Percentiles rank a stretch among this genome's conserved stretches.
Evolutionary conservation across 2,329 filamentous ascomycete genomes (phyloP).

Genomic region (Diaporthe sp.): DNA sequence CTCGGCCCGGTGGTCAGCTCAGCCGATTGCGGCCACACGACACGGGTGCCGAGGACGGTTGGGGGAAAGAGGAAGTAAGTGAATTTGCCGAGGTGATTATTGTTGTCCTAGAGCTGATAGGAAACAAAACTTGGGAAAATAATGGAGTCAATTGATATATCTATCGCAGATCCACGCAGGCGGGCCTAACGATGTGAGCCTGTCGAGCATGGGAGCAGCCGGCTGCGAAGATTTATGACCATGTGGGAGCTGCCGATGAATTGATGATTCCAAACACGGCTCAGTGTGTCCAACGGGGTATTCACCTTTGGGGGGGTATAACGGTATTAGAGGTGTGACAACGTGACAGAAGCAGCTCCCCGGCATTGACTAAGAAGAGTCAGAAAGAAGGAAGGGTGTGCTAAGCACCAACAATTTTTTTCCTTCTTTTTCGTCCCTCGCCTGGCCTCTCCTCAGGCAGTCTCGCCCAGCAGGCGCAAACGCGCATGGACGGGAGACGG

Average conservation of each 20-base stretch:
- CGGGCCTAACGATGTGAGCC: neutral
- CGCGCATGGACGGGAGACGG: conserved; percentile 18
- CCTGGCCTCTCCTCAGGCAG: neutral
- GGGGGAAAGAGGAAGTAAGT: neutral
- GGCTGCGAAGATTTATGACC: neutral
- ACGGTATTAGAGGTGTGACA: neutral
- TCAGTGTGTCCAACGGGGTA: neutral
- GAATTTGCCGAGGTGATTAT: neutral
- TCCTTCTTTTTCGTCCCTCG: neutral
- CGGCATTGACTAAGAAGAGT: neutral
- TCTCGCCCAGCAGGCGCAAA: neutral
- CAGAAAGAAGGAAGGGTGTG: neutral
- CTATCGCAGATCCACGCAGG: neutral
- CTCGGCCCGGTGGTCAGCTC: neutral
- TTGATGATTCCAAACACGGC: neutral
- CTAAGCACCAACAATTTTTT: neutral
- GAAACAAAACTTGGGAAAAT: neutral
- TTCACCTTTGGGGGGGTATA: neutral
- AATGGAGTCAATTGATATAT: neutral
- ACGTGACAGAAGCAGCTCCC: neutral
- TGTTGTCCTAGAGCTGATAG: neutral
- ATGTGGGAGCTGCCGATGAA: neutral
- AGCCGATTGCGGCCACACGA: neutral
- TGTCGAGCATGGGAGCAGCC: neutral
- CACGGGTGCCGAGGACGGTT: neutral